phyloP scores from a whole-genome alignment of 176 grass and related monocot species.

The Bromus sterilis region DNA sequence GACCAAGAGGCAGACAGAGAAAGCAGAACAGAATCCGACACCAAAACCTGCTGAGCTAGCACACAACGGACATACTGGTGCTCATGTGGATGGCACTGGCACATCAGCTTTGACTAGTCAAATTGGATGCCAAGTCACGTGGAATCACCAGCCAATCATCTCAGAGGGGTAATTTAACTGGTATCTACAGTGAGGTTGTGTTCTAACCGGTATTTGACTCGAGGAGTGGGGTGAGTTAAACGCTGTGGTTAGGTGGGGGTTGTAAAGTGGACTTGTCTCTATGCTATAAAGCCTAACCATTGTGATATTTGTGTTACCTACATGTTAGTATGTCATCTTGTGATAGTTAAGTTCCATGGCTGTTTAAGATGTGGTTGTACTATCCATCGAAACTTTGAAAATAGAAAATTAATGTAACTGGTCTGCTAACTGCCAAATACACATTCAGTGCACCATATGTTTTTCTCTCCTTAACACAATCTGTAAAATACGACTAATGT shows the following conservation, averaged over 20 bases:
- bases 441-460: not conserved
- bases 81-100: too few species aligned
- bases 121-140: too few species aligned
- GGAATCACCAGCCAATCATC: too few species aligned
- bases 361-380: not conserved
- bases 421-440: not conserved
- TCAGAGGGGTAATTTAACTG: too few species aligned
- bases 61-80: too few species aligned
- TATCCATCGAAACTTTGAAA: not conserved
- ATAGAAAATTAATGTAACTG: not conserved
- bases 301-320: not conserved
- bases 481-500: not conserved
- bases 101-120: too few species aligned
- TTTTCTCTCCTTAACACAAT: not conserved
- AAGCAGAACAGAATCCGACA: too few species aligned
- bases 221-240: too few species aligned
- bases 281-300: not conserved
- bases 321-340: slow-evolving; percentile 5
- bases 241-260: not conserved
- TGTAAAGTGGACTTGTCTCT: not conserved
- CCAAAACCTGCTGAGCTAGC: too few species aligned
- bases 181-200: too few species aligned
- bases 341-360: not conserved
- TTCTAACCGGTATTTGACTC: too few species aligned
- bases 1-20: not conserved